Base-by-base conservation (phyloP, 192 early-diverging fungal species). In the Podila epicladia region DNA sequence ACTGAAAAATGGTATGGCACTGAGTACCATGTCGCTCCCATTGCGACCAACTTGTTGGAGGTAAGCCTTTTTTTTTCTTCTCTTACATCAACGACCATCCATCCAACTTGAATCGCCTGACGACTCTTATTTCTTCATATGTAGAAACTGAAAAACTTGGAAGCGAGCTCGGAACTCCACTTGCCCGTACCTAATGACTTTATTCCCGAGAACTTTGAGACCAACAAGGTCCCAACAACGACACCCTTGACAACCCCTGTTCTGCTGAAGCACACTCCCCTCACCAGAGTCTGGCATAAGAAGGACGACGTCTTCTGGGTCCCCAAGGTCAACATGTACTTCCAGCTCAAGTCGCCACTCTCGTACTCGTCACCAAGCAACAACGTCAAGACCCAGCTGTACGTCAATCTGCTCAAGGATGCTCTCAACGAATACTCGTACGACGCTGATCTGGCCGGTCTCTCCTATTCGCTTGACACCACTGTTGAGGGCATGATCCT, bases 281-380 rank as follows among this genome's bases (percentile, higher is more conserved):
- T 82, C 4, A 60, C 88, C 28, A 90, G 96, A 45, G 74, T 98
- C 75, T 99, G 97, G 97, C 90, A 95, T 82, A 97, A 97, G 82
- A 94, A 94, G 69, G 97, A 99, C 84, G 95, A 97, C 78, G 93
- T 88, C 3, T 99, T 96, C 71, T 93, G 91, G 87, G 88, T 97
- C 22, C 98, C 98, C 38, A 94, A 96, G 69, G 94, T 93, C 64
- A 91, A 93, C 67, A 83, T 95, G 59, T 91, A 87, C 66, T 89
- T 98, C 53, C 82, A 87, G 57, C 86, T 92, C 59, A 85, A 71
- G 62, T 94, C 89, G 19, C 96, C 95, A n/a, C 72, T 92, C 19
- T 88, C 91, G 0, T 94, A 97, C 82, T 87, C 90, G 26, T 91
- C 91, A 24, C 94, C 95, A 17, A 82, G 86, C 53, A 89, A 89